Base-by-base conservation (phyloP, 2,329 filamentous ascomycete species). In the Penicillium fuscoglaucum region DNA sequence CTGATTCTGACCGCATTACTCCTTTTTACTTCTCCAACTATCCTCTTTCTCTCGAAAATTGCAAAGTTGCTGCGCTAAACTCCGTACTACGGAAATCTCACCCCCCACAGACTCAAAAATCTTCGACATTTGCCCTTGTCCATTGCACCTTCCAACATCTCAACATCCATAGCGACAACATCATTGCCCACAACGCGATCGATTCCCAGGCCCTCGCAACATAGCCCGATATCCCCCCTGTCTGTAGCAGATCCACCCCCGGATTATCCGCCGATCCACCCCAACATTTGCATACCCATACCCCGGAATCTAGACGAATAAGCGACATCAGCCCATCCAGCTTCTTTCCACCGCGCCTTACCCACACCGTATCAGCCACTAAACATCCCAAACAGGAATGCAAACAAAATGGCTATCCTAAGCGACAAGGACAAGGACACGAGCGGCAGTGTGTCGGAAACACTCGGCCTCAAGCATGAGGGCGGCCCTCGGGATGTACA, bases 401-500 rank as follows among this genome's bases (percentile, higher is more conserved):
- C 17, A 6, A 54, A 31, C 57, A 62, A 13, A 12, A 66, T 66
- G 63, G 41, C 58, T 33, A 39, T 58, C 29, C 28, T 55, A n/a
- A 39, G 28, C 12, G 50, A 43, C 35, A 53, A 59, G 45, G 61
- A 64, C 29, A 66, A 65, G 40, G 57, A 55, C 13, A 50, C 45
- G 29, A 41, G 28, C 41, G 54, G 49, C 28, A 57, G 56, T 19
- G 63, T 64, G 19, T 7, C 50, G 10, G 53, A 59, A 39, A 46
- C 64, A 9, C 45, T 58, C 3, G 62, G 64, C 12, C 31, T 60
- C 6, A 66, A 65, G 29, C 15, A 12, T 6, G 61, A 61, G 19
- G 55, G 52, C 5, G 58, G 58, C 1, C 55, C 58, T 13, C 58
- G 62, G 24, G 64, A 67, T 57, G 64, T 65, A 21, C 62, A 67